These are phyloP conservation scores for Solanum etuberosum DNA, from an alignment of 257 asterid species.

Conservation along the genomic window DNA sequence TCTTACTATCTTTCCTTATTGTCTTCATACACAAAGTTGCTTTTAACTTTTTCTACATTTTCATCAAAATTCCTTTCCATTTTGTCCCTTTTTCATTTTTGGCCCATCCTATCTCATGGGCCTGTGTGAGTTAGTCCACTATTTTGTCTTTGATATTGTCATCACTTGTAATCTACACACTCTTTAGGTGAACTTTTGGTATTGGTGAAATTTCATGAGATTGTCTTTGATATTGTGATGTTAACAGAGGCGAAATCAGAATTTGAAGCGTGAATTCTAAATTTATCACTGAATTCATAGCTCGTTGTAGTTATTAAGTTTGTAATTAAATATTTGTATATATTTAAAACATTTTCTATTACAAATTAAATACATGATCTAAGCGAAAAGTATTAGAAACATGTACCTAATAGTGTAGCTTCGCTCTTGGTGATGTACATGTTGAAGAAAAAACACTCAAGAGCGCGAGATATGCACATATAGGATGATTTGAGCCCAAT, in stretches of 20 bases:
- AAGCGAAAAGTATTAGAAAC: too few species aligned
- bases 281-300: background rate
- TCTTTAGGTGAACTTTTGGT: background rate
- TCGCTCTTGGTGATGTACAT: background rate
- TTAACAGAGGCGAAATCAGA: background rate
- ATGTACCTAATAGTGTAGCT: background rate
- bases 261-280: background rate
- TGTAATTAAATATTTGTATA: background rate
- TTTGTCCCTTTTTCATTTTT: background rate
- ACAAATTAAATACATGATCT: background rate
- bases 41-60: background rate
- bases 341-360: background rate
- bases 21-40: background rate
- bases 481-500: background rate
- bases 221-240: background rate
- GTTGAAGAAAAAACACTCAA: background rate
- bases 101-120: background rate
- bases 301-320: background rate
- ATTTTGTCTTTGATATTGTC: background rate
- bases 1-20: background rate
- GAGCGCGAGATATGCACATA: too few species aligned
- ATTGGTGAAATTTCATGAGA: background rate
- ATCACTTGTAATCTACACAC: background rate
- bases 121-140: background rate
- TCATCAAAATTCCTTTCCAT: slow-evolving; percentile 8